Percentiles rank a stretch among this genome's conserved stretches.
Evolutionary conservation across 1,284 basidiomycete genomes (phyloP).

Genomic region (Lentinula novae-zelandiae): DNA sequence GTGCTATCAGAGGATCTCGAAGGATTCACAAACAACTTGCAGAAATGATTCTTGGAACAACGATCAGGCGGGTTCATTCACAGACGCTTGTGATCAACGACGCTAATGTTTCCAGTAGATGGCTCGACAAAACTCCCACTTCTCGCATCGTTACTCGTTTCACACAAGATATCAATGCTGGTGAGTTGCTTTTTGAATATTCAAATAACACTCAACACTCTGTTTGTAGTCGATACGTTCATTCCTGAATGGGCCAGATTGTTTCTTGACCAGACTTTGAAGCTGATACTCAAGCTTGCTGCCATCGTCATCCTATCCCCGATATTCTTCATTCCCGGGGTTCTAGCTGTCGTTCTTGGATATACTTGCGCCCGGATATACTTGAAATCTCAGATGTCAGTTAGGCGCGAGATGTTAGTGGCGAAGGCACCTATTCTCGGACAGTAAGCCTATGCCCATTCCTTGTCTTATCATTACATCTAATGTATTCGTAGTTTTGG

Average conservation of each 20-base stretch:
- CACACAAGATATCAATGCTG: constrained; percentile 30
- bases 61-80: constrained; percentile 33
- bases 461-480: background rate
- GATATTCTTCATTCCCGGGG: constrained; percentile 29
- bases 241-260: constrained; percentile 3
- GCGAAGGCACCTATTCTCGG: constrained; percentile 63
- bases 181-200: constrained; percentile 7
- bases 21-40: constrained; percentile 55
- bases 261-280: constrained; percentile 20
- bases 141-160: constrained; percentile 48
- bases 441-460: constrained; percentile 33
- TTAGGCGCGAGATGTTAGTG: constrained; percentile 74
- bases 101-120: constrained; percentile 23
- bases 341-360: constrained; percentile 35
- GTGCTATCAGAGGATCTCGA: constrained; percentile 50
- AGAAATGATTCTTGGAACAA: constrained; percentile 51
- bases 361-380: constrained; percentile 33
- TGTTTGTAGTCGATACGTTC: constrained; percentile 28
- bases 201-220: constrained; percentile 14
- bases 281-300: constrained; percentile 34
- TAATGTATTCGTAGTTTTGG: constrained; percentile 46
- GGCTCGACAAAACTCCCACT: constrained; percentile 49
- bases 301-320: constrained; percentile 42
- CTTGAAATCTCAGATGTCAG: constrained; percentile 71
- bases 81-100: background rate